Conservation (phyloP, 768 basidiomycete genomes). For the Cyathus striatus region DNA sequence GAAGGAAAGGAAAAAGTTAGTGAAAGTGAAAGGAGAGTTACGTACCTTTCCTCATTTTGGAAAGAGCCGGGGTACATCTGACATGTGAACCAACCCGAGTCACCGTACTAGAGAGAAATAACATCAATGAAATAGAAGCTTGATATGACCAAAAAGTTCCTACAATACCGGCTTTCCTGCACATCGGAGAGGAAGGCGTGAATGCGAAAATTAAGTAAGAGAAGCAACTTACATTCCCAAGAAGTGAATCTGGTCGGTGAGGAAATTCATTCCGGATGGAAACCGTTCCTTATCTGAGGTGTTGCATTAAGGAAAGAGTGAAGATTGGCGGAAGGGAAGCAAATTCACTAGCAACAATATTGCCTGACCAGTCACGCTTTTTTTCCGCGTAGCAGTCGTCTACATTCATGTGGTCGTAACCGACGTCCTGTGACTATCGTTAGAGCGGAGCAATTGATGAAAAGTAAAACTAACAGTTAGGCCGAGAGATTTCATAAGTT, state of each 20-base stretch:
- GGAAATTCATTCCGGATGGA: conserved; percentile 50
- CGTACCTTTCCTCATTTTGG: conserved; percentile 52
- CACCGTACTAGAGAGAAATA: conserved; percentile 44
- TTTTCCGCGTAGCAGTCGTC: conserved; percentile 67
- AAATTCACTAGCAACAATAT: conserved; percentile 52
- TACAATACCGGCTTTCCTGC: conserved; percentile 60
- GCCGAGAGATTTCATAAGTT: conserved; percentile 45
- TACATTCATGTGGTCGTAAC: conserved; percentile 55
- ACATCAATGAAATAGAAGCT: background rate
- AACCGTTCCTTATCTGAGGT: conserved; percentile 42
- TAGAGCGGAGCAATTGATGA: background rate
- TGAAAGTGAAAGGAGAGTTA: background rate
- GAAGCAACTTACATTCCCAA: conserved; percentile 46
- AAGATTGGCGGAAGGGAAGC: background rate
- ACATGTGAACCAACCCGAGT: conserved; percentile 68
- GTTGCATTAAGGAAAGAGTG: background rate
- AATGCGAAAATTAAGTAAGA: conserved; percentile 1
- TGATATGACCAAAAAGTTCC: conserved; percentile 10
- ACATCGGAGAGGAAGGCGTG: background rate
- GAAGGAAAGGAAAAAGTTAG: background rate
- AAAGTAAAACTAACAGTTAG: conserved; percentile 33
- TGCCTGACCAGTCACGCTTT: conserved; percentile 40
- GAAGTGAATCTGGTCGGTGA: conserved; percentile 51
- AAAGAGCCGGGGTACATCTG: conserved; percentile 61
- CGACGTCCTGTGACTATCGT: conserved; percentile 36